Evolutionary conservation across 345 rosid species (phyloP).

Genomic region (Dipteronia sinensis): DNA sequence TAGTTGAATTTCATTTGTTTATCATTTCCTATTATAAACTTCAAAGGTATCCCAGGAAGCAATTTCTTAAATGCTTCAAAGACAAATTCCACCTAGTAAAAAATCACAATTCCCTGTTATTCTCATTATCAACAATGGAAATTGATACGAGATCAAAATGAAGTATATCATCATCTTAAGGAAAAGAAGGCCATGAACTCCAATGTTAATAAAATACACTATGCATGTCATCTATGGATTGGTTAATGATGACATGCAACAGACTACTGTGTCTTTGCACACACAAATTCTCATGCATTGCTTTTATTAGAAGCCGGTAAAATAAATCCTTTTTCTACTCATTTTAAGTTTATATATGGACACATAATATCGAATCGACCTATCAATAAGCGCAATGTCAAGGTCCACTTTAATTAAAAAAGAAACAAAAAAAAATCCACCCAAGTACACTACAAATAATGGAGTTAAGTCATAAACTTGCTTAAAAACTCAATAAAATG

Average conservation of each 20-base stretch:
- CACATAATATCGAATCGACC: neutral
- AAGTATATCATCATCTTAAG: neutral
- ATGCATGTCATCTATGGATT: too few species aligned
- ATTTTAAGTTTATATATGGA: neutral
- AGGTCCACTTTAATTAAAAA: neutral
- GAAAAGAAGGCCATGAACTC: neutral
- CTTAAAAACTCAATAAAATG: too few species aligned
- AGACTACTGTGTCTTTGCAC: too few species aligned
- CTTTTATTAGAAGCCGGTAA: too few species aligned
- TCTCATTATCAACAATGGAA: slow-evolving; percentile 7
- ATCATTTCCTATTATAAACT: too few species aligned
- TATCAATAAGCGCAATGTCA: neutral
- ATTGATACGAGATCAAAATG: neutral
- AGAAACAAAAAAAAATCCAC: neutral
- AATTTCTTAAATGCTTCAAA: slow-evolving; percentile 91
- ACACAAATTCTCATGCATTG: too few species aligned
- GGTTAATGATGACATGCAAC: too few species aligned
- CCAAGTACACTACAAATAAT: neutral
- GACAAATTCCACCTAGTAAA: slow-evolving; percentile 79
- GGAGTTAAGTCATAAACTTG: neutral
- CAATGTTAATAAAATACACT: neutral
- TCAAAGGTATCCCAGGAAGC: slow-evolving; percentile 93
- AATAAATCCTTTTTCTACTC: neutral
- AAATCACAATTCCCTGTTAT: neutral
- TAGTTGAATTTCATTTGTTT: too few species aligned